phyloP scores from a whole-genome alignment of 78 protist genomes.

The Dictyostelium firmibasis region DNA sequence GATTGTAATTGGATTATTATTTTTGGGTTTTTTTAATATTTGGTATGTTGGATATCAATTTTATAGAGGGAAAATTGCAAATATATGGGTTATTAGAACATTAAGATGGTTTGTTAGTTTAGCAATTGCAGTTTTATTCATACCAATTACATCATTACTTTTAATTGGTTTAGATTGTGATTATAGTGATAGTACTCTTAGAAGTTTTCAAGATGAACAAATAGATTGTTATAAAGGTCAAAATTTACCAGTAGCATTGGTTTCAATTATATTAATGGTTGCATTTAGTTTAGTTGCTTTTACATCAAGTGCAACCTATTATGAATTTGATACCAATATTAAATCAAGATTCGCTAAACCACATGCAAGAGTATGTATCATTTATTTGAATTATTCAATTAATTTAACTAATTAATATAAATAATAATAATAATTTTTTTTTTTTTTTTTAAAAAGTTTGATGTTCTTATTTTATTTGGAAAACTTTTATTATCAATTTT shows the following conservation, averaged over 20 bases:
- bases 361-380: conserved; percentile 57
- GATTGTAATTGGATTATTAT: conserved; percentile 16
- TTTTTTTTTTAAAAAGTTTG: too few species aligned
- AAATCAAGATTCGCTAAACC: conserved; percentile 46
- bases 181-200: neutral
- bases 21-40: conserved; percentile 42
- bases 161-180: conserved; percentile 46
- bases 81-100: conserved; percentile 50
- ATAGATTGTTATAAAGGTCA: conserved; percentile 12
- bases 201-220: neutral
- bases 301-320: conserved; percentile 18
- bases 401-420: too few species aligned
- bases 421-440: too few species aligned
- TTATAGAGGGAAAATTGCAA: conserved; percentile 65
- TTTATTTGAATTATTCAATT: too few species aligned
- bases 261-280: conserved; percentile 33
- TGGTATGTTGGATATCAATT: conserved; percentile 55
- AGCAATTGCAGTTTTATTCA: conserved; percentile 38
- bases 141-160: conserved; percentile 40
- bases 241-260: conserved; percentile 4
- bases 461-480: conserved; percentile 32
- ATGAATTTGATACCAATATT: conserved; percentile 35
- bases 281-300: conserved; percentile 16
- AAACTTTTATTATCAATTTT: conserved; percentile 58
- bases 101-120: conserved; percentile 62